Evolutionary conservation across 768 basidiomycete species (phyloP).

Genomic region (Lactifluus hygrophoroides): DNA sequence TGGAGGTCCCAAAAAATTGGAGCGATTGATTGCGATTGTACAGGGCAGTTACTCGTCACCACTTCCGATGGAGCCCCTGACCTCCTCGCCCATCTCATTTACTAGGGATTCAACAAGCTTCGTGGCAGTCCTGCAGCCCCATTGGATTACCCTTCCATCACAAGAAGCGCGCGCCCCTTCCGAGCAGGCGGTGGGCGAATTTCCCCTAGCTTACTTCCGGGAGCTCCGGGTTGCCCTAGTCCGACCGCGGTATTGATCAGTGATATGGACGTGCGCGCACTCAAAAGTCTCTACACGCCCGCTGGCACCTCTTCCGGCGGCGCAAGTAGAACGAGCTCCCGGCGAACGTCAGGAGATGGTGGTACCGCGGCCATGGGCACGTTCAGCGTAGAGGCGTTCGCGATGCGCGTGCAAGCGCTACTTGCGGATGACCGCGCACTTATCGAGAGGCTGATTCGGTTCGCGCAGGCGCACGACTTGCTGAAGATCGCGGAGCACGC

Average conservation of each 20-base stretch:
- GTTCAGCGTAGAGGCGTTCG: constrained; percentile 73
- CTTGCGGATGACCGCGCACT: constrained; percentile 79
- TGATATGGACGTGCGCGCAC: constrained; percentile 77
- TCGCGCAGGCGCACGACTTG: constrained; percentile 83
- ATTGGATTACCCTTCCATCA: constrained; percentile 81
- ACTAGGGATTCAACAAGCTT: constrained; percentile 45
- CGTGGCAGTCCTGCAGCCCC: constrained; percentile 52
- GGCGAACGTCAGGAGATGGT: constrained; percentile 13
- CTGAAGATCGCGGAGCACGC: constrained; percentile 88
- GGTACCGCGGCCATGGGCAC: constrained; percentile 24
- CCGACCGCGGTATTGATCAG: constrained; percentile 48
- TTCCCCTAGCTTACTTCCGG: constrained; percentile 21
- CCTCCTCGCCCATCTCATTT: constrained; percentile 23
- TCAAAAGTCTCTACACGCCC: constrained; percentile 69
- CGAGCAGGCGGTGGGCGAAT: constrained; percentile 29
- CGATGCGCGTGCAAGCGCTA: constrained; percentile 67
- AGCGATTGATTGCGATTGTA: too few species aligned
- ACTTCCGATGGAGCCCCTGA: background rate
- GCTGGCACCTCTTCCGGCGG: too few species aligned
- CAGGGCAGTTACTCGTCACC: constrained; percentile 8
- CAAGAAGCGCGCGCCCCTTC: constrained; percentile 66
- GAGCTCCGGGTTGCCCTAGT: constrained; percentile 32
- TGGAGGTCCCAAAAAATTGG: too few species aligned
- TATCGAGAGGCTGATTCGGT: constrained; percentile 75
- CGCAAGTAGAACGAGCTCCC: too few species aligned